Conservation (phyloP, 805 yeast genomes). For the Kuraishia piskuri region DNA sequence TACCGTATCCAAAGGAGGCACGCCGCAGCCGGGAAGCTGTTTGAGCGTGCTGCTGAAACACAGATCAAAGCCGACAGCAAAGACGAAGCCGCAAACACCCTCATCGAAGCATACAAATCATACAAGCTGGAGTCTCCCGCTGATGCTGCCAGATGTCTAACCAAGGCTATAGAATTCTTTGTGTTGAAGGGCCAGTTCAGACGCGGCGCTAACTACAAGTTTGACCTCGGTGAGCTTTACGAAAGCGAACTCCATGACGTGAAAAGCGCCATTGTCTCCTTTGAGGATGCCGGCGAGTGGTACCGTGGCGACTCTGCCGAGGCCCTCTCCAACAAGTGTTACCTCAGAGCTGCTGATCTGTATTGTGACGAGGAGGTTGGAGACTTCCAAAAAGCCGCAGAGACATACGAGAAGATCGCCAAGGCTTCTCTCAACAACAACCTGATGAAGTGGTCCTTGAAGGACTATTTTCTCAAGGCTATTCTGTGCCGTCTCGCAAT, state of each 20-base stretch:
- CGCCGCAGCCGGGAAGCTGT: conserved; percentile 70
- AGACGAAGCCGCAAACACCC: conserved; percentile 87
- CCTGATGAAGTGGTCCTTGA: conserved; percentile 82
- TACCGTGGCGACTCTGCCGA: conserved; percentile 88
- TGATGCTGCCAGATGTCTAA: conserved; percentile 70
- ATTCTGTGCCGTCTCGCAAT: conserved; percentile 72
- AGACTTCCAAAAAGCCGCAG: conserved; percentile 69
- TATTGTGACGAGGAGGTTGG: conserved; percentile 55
- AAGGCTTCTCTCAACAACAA: conserved; percentile 66
- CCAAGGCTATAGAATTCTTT: conserved; percentile 73
- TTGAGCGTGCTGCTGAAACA: conserved; percentile 76
- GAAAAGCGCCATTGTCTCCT: conserved; percentile 63
- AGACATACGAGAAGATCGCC: conserved; percentile 70
- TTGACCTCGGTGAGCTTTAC: conserved; percentile 82
- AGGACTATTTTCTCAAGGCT: conserved; percentile 83
- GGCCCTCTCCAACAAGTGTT: conserved; percentile 83
- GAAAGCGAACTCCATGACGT: conserved; percentile 67
- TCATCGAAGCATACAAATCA: conserved; percentile 85
- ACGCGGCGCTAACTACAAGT: conserved; percentile 89
- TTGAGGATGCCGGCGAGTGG: conserved; percentile 95
- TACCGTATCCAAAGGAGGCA: conserved; percentile 72
- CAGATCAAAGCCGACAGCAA: conserved; percentile 67
- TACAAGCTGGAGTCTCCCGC: conserved; percentile 66
- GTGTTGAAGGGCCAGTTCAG: conserved; percentile 91
- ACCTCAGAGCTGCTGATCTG: conserved; percentile 82